Base-by-base conservation (phyloP, 1,284 basidiomycete genomes). In the Puccinia horiana region DNA sequence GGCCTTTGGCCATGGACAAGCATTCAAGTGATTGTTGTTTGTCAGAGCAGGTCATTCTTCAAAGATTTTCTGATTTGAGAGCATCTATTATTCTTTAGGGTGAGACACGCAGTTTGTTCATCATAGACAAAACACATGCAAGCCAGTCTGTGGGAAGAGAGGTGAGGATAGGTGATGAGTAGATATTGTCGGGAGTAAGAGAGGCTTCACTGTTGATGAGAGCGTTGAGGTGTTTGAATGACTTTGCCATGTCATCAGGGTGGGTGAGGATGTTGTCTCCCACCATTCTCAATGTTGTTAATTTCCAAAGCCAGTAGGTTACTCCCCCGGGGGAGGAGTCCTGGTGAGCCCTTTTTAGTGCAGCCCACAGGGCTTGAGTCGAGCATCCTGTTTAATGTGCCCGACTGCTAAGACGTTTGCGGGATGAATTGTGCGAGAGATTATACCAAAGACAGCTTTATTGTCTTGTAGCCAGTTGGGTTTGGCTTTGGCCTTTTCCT, bases 131-230 rank as follows among this genome's bases (percentile, higher is more conserved):
- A 8, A 61, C 42, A 20, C 52, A 58, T 4, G 32, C 1, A 3
- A 76, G 32, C 74, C 74, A 76, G 29, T 76, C 37, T 3, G 26
- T n/a, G 8, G 74, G 58, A 2, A 76, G 74, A 1, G 74, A 58
- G 4, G 74, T 61, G 2, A 61, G 42, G 29, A 75, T 75, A 0
- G 23, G 32, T 0, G 73, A 1, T 20, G 73, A 54, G 29, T 40
- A 75, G 8, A 75, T 75, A 18, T 75, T 49, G 2, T 54, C 44
- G 2, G 49, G 49, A 5, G 74, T 76, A 12, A 76, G 74, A 26
- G 74, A 54, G 5, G 18, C 1, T 2, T 58, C 74, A 3, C 1
- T 2, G 6, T 52, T 58, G 32, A 76, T n/a, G 35, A 58, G 49
- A 47, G 54, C 12, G 23, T 11, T 47, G 16, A 58, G 74, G 26